A percentile compares a stretch with the other conserved stretches of the same genome.
Evolutionary conservation across 1,139 yeast species (phyloP).

Genomic region (Taiozyma onychis): DNA sequence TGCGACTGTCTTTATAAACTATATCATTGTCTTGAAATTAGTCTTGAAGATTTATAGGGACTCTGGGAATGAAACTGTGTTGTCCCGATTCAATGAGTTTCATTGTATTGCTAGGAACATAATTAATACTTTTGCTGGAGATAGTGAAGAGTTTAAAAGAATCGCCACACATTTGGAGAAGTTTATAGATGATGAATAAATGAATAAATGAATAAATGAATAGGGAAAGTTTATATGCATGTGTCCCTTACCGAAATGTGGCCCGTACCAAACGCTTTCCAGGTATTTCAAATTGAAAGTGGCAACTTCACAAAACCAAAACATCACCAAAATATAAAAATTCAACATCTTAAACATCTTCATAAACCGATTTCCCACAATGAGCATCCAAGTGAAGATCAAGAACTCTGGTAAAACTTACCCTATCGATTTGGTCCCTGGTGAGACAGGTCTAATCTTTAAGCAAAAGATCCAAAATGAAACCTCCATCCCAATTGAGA

Average conservation of each 20-base stretch:
- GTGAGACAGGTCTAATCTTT: slow-evolving; percentile 61
- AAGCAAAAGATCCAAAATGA: slow-evolving; percentile 64
- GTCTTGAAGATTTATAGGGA: not conserved
- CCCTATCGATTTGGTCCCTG: slow-evolving; percentile 54
- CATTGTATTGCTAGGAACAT: not conserved
- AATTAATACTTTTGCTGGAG: not conserved
- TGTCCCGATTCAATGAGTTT: slow-evolving; percentile 8
- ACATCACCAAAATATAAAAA: not conserved
- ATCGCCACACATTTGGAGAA: slow-evolving; percentile 7
- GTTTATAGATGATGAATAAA: slow-evolving; percentile 9
- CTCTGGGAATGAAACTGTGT: slow-evolving; percentile 10
- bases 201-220: too few relatives aligned
- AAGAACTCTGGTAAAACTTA: slow-evolving; percentile 84
- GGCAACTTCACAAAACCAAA: not conserved
- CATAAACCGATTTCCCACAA: not conserved
- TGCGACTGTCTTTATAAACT: slow-evolving; percentile 3
- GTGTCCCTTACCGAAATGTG: not conserved
- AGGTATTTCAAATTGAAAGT: not conserved
- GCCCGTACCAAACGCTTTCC: not conserved
- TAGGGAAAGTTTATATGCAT: not conserved
- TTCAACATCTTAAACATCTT: too few relatives aligned
- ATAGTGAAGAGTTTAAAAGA: slow-evolving; percentile 9
- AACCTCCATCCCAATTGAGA: slow-evolving; percentile 77
- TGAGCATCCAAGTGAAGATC: slow-evolving; percentile 32
- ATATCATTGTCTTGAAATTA: slow-evolving; percentile 3